Conservation (phyloP, 2,329 filamentous ascomycete genomes). For the Cladophialophora carrionii region DNA sequence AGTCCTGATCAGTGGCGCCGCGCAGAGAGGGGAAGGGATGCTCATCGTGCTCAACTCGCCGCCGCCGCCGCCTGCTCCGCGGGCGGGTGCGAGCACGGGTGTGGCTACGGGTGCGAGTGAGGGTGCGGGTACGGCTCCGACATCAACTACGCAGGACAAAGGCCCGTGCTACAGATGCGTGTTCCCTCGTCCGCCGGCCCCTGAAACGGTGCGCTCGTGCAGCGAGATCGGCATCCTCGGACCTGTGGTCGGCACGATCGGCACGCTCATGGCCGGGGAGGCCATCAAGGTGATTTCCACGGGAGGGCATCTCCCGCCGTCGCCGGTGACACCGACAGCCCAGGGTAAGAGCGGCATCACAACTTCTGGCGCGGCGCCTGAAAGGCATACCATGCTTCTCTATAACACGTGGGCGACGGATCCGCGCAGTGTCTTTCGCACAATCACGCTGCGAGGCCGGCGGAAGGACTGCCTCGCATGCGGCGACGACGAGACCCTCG, state of each 20-base stretch:
- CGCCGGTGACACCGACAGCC: slow-evolving; percentile 28
- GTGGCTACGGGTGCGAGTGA: not conserved
- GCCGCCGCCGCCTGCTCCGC: slow-evolving; percentile 63
- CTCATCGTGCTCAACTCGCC: slow-evolving; percentile 68
- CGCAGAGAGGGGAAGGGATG: slow-evolving; percentile 85
- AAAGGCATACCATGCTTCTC: slow-evolving; percentile 51
- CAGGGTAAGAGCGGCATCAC: slow-evolving; percentile 24
- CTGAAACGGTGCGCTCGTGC: slow-evolving; percentile 80
- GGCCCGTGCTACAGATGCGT: slow-evolving; percentile 94
- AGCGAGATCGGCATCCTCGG: slow-evolving; percentile 92
- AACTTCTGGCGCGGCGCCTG: not conserved
- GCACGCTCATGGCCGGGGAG: slow-evolving; percentile 86
- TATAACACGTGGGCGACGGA: slow-evolving; percentile 58
- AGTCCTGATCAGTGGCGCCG: slow-evolving; percentile 84
- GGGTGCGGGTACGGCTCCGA: not conserved
- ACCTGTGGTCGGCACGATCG: slow-evolving; percentile 91
- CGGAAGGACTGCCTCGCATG: slow-evolving; percentile 77
- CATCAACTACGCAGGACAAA: slow-evolving; percentile 46
- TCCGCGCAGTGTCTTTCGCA: slow-evolving; percentile 64
- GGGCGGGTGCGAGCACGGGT: not conserved
- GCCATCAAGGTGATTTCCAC: slow-evolving; percentile 76
- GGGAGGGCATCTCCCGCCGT: slow-evolving; percentile 29
- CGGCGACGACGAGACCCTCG: slow-evolving; percentile 65
- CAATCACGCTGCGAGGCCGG: slow-evolving; percentile 71
- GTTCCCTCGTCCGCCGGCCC: slow-evolving; percentile 83